A percentile compares a stretch with the other conserved stretches of the same genome.
phyloP scores from a whole-genome alignment of 2,329 filamentous ascomycete species.

The Ophiostoma ips region DNA sequence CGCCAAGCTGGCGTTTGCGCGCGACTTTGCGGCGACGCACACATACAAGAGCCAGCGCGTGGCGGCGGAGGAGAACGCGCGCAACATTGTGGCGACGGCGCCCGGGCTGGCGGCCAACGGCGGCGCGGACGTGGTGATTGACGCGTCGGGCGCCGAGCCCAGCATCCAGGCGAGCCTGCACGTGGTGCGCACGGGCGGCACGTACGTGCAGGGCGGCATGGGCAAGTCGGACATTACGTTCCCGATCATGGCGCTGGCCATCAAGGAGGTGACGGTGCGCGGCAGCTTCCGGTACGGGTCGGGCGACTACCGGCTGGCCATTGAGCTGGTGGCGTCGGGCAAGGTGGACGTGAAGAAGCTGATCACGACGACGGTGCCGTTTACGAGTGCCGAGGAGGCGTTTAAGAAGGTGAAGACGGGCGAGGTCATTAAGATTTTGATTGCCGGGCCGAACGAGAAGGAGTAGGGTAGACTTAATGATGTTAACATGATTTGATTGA shows the following conservation, averaged over 20 bases:
- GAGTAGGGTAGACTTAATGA: constrained; percentile 10
- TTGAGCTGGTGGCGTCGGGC: constrained; percentile 60
- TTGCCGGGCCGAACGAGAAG: constrained; percentile 52
- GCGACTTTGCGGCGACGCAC: constrained; percentile 57
- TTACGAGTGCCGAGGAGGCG: constrained; percentile 70
- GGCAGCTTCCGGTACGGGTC: constrained; percentile 83
- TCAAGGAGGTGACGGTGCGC: constrained; percentile 76
- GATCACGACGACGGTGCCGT: constrained; percentile 63
- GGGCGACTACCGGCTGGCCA: constrained; percentile 75
- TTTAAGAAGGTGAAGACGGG: constrained; percentile 79
- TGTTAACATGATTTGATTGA: background rate
- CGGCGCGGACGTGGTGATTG: constrained; percentile 67
- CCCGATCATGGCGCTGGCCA: constrained; percentile 79
- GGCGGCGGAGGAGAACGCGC: constrained; percentile 58
- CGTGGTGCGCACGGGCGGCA: constrained; percentile 55
- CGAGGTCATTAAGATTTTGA: constrained; percentile 59
- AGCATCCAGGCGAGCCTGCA: constrained; percentile 65
- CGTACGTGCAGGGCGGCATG: constrained; percentile 81
- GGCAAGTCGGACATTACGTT: constrained; percentile 77
- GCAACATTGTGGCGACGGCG: constrained; percentile 47
- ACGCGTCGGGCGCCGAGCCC: constrained; percentile 66
- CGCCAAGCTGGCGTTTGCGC: constrained; percentile 65
- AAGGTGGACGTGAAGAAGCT: constrained; percentile 71
- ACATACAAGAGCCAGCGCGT: constrained; percentile 50
- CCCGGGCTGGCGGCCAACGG: constrained; percentile 38